Base-by-base conservation (phyloP, 179 eudicot genomes). In the Beta macrorhiza region DNA sequence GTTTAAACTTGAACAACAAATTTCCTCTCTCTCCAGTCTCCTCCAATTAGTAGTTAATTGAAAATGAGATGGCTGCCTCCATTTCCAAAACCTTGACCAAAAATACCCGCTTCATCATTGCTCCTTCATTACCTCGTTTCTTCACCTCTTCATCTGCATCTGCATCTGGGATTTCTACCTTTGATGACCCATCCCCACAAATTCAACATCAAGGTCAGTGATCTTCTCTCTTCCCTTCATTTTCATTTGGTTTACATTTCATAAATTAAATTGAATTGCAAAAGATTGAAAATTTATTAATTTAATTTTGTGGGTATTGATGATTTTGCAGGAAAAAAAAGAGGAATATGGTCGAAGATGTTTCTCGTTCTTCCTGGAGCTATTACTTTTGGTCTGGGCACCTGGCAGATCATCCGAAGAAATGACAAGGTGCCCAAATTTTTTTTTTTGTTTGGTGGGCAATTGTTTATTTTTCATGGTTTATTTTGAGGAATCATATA, bases 341-440 rank as follows among this genome's bases (percentile, higher is more conserved):
- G 86, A 69, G 88, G 93, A 67, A 80, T 81, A 87, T 92, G 90
- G 97, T 88, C 97, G 45, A 94, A 91, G 85, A 85, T 96, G 85
- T 79, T 92, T 58, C 93, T 96, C 67, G 94, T 93, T 86, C 84
- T 96, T 79, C 99, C 99, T 14, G 99, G 99, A 75, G 97, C 91
- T 57, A 87, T 94, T 57, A 82, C 96, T 73, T 96, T 96, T 85
- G 99, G 99, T 51, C 98, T 96, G 68, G 99, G 99, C 19, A 88
- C 94, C 45, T 96, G 98, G 99, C 99, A 96, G 84, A 89, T 96
- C 83, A 77, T 92, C 83, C 85, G 99, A 83, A 89, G 99, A 78
- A 88, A 92, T 75, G 99, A 96, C 32, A 96, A 96, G 99, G 98
- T 95, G 6, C 61, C 16, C 42, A 13, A 25, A 25, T 22, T 7